Base-by-base conservation (phyloP, 2,329 filamentous ascomycete genomes). In the Rhinocladiella mackenziei region DNA sequence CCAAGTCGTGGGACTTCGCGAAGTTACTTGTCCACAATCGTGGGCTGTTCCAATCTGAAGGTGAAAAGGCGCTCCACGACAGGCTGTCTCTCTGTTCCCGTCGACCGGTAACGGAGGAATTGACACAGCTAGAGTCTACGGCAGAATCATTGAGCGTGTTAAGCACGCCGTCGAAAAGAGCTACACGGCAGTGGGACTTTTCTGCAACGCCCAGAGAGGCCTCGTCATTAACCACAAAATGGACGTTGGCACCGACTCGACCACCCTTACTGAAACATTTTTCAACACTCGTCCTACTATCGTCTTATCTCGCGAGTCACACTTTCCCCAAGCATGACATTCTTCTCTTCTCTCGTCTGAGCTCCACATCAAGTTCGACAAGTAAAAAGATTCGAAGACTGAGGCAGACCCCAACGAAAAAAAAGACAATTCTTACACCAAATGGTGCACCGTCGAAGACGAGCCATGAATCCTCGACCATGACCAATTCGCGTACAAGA, bases 1-100 rank as follows among this genome's bases (percentile, higher is more conserved):
- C 84, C 57, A 76, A 77, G 1, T 80, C 84, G 7, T 82, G 84
- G 56, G 88, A 96, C 59, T 96, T 96, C 65, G 83, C 86, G 10
- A 83, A 86, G 51, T 72, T 98, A 5, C 76, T 97, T 43, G 81
- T 73, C n/a, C 65, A 61, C 35, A 71, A 71, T 48, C 61, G 70
- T 40, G 54, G 60, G 5, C 56, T 74, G 28, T 72, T 73, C 56
- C 66, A 70, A 34, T 60, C 65, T 11, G 66, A 70, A 45, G 69
- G 68, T 23, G 71, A 73, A 56, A 59, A 60, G 4, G 61, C 66
- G 18, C 60, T 74, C 15, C 62, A 69, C 17, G 64, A 70, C 56
- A 43, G 35, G 13, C 41, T 50, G 6, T 23, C 64, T 10, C 58
- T 3, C 40, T 55, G 62, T 37, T 30, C 2, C 31, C 33, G 13